A percentile compares a stretch with the other conserved stretches of the same genome.
Conservation (phyloP, 306 rosid species). For the Fragaria iinumae region DNA sequence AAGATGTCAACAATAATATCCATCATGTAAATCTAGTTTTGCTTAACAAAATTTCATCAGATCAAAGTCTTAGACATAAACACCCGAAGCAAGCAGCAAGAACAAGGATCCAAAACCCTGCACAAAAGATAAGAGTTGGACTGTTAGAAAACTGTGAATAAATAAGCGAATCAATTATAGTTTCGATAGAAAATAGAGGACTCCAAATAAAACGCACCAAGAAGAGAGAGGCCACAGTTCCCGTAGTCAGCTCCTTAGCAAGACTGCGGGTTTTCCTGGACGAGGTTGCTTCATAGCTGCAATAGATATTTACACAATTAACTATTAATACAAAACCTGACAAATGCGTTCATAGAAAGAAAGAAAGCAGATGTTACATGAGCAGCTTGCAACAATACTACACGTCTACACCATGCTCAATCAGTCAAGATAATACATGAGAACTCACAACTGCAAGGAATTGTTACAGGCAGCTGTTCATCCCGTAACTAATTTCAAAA, state of each 20-base stretch:
- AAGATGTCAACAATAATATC: slow-evolving; percentile 18
- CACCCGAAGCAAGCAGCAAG: slow-evolving; percentile 87
- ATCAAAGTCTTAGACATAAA: slow-evolving; percentile 58
- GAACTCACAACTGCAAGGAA: neutral
- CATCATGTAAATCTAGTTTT: slow-evolving; percentile 34
- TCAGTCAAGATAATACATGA: neutral
- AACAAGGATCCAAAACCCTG: slow-evolving; percentile 79
- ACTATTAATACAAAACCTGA: neutral
- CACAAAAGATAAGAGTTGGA: neutral
- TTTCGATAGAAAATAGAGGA: neutral
- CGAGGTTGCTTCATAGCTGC: slow-evolving; percentile 87
- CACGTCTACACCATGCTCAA: neutral
- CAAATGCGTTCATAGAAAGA: neutral
- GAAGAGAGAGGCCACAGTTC: slow-evolving; percentile 83
- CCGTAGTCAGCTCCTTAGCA: slow-evolving; percentile 73
- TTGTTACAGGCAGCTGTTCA: neutral
- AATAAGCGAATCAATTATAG: neutral
- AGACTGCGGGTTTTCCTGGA: slow-evolving; percentile 82
- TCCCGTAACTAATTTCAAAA: neutral
- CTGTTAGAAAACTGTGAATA: neutral
- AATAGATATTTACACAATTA: slow-evolving; percentile 13
- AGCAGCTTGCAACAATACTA: neutral
- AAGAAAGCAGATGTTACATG: neutral
- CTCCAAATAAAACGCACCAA: slow-evolving; percentile 37
- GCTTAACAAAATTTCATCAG: slow-evolving; percentile 41